A percentile compares a stretch with the other conserved stretches of the same genome.
These are phyloP conservation scores for Podospora appendiculata DNA, from an alignment of 495 filamentous ascomycete genomes.

Conservation along the genomic window DNA sequence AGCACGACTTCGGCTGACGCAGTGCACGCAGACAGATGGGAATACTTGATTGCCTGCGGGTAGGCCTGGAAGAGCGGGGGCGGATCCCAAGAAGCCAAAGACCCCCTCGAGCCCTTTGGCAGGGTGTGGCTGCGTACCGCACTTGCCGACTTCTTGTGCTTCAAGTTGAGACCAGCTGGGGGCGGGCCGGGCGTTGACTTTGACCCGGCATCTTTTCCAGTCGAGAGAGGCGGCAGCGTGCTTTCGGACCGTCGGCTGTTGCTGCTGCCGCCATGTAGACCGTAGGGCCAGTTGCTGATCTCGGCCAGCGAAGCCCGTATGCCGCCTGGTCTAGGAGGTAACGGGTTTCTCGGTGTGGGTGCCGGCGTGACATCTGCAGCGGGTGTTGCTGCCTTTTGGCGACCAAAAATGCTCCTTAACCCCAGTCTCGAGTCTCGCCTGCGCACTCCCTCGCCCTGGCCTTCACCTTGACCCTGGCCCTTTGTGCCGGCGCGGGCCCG, in stretches of 20 bases:
- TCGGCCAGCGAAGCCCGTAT: conserved; percentile 36
- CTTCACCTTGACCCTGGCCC: conserved; percentile 18
- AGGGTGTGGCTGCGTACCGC: conserved; percentile 15
- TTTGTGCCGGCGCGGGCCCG: conserved; percentile 6
- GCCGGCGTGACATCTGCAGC: conserved; percentile 10
- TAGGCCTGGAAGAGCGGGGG: conserved; percentile 89
- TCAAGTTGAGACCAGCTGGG: conserved; percentile 14
- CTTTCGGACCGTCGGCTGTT: conserved; percentile 30
- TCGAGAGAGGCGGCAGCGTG: conserved; percentile 18
- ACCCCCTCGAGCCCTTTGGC: conserved; percentile 7
- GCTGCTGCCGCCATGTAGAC: conserved; percentile 14
- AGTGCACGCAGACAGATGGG: conserved; percentile 44
- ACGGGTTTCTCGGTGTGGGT: conserved; percentile 9
- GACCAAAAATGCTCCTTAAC: conserved; percentile 40
- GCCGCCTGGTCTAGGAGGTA: conserved; percentile 20
- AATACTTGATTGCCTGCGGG: conserved; percentile 63
- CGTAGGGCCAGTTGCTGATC: conserved; percentile 34
- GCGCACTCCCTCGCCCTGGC: conserved; percentile 10
- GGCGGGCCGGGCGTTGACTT: not conserved
- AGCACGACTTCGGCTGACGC: conserved; percentile 52
- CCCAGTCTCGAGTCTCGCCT: conserved; percentile 42
- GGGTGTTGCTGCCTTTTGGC: conserved; percentile 21
- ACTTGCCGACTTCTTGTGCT: conserved; percentile 30
- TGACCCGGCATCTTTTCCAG: conserved; percentile 1
- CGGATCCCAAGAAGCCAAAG: conserved; percentile 54